Base-by-base conservation (phyloP, 768 basidiomycete species). In the Boletus sp. region DNA sequence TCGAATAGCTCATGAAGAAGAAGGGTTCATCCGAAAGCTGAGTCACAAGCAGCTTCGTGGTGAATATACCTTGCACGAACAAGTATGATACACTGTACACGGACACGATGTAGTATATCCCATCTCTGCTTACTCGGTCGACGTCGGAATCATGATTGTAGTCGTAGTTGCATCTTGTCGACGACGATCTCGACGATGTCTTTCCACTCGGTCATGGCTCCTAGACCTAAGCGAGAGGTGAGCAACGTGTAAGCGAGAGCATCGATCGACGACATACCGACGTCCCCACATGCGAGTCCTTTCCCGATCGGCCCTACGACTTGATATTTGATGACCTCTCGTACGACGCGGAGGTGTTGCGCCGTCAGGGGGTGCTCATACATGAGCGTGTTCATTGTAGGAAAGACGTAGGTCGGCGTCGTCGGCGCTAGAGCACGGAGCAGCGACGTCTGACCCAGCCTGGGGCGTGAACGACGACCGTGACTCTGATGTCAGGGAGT, bases 191-290 rank as follows among this genome's bases (percentile, higher is more conserved):
- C 70, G 24, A 92, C 89, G 36, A 99, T 90, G 47, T 97, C 94
- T 46, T 76, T 79, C 96, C 96, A 98, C 65, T 98, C 95, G 2
- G 89, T 88, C 96, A 98, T 99, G 3, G 95, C 95, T 14, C 96
- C 96, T 0, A 91, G 62, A 5, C 94, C 94, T 94, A 56, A 36
- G 20, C 55, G 33, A 10, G 15, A 36, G 30, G 18, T 42, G 30
- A 39, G n/a, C 5, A 3, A 45, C 1, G 12, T 44, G 8, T 37
- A 6, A 37, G n/a, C 50, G 35, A 44, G 17, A 37, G 42, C 1
- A 15, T 7, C 5, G 4, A 42, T 4, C 7, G 29, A 20, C 24
- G 15, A 72, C 86, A 44, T 62, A 90, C 95, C 94, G 45, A 92
- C 73, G 67, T 98, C 96, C 3, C 95, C 94, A 66, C 96, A 98